These are phyloP conservation scores for Quercus gilva DNA, from an alignment of 306 rosid genomes.

Conservation along the genomic window DNA sequence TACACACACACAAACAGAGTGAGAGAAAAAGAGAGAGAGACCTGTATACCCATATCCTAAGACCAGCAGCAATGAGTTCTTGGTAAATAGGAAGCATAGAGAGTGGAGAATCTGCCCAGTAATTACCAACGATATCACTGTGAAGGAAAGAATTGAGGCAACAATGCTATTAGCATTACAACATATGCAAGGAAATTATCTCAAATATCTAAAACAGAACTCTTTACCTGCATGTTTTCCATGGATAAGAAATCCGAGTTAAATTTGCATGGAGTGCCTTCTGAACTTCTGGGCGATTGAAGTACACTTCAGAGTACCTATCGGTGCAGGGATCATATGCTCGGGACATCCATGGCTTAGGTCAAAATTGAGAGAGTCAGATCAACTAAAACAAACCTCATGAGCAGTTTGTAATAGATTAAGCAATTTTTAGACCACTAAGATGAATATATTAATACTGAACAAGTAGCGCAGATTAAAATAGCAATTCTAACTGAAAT, in stretches of 20 bases:
- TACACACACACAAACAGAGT: neutral
- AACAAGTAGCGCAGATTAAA: neutral
- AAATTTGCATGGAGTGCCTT: conserved; percentile 90
- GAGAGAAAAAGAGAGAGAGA: conserved; percentile 5
- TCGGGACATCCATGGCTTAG: conserved; percentile 95
- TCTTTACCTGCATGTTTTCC: conserved; percentile 84
- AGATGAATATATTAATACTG: neutral
- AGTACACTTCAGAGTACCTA: conserved; percentile 72
- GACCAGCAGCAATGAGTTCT: conserved; percentile 75
- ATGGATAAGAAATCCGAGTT: conserved; percentile 66
- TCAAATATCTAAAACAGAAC: conserved; percentile 13
- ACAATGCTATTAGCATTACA: neutral
- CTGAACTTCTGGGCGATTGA: conserved; percentile 91
- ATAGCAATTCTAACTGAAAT: neutral
- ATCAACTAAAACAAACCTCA: conserved; percentile 10
- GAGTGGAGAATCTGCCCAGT: conserved; percentile 89
- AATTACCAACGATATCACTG: conserved; percentile 72
- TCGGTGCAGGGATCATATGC: conserved; percentile 96
- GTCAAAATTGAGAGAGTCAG: conserved; percentile 22
- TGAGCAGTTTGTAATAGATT: neutral
- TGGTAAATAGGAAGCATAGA: conserved; percentile 92
- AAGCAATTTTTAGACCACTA: neutral
- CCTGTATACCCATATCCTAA: conserved; percentile 93
- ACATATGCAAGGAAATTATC: conserved; percentile 5
- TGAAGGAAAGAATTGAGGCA: conserved; percentile 14